Base-by-base conservation (phyloP, 768 basidiomycete species). In the Psilocybe tampanensis region DNA sequence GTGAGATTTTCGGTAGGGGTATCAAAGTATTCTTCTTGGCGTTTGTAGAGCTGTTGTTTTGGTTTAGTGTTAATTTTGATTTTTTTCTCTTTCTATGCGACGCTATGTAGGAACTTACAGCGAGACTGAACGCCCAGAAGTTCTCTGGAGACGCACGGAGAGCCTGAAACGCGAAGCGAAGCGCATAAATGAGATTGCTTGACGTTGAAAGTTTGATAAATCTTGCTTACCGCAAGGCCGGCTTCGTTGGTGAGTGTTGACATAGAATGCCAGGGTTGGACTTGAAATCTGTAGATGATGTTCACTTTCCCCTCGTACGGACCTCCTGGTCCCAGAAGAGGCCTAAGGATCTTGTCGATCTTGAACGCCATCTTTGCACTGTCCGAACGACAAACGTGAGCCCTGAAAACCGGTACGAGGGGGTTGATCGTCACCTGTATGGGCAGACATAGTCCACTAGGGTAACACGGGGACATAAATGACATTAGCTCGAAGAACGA, bases 381-480 rank as follows among this genome's bases (percentile, higher is more conserved):
- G n/a, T n/a, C n/a, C n/a, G n/a, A n/a, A n/a, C n/a, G n/a, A n/a
- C n/a, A n/a, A n/a, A n/a, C n/a, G n/a, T n/a, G n/a, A n/a, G n/a
- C n/a, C n/a, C n/a, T n/a, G n/a, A n/a, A n/a, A n/a, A 34, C 26
- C 18, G 26, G 21, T 2, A 9, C 23, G 3, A 21, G 15, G 15
- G 2, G 12, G 24, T 33, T 50, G 19, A 43, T 11, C 18, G 22
- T n/a, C 53, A 86, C 88, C 88, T 91, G 79, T 77, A 94, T 1
- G 92, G 92, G 64, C 92, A 95, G 64, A 92, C 90, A 70, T 90
- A 93, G 71, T 94, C 93, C 74, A 93, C 90, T 92, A 47, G n/a
- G n/a, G n/a, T n/a, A n/a, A n/a, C n/a, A n/a, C 22, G 6, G 13
- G 24, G 13, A 9, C 42, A 42, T 22, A 54, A 19, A 33, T 24